Evolutionary conservation across 2,329 filamentous ascomycete species (phyloP).

Genomic region (Didymella glomerata): DNA sequence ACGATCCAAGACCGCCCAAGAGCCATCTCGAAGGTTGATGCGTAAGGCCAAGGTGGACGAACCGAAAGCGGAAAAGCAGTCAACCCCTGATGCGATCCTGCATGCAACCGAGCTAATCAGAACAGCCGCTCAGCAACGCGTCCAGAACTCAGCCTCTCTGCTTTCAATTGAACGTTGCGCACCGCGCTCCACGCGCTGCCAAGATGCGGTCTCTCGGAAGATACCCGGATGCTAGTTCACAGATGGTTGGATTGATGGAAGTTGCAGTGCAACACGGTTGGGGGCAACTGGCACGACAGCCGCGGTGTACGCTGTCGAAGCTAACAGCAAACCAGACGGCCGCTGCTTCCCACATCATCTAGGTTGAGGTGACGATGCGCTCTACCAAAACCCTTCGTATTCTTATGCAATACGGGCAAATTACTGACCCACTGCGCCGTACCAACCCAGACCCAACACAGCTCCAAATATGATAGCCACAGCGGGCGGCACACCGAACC

Average conservation of each 20-base stretch:
- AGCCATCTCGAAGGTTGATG: slow-evolving; percentile 6
- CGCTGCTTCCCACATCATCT: background rate
- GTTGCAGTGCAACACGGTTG: background rate
- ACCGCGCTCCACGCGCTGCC: slow-evolving; percentile 10
- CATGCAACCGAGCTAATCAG: slow-evolving; percentile 10
- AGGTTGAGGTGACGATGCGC: background rate
- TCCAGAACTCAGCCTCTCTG: slow-evolving; percentile 8
- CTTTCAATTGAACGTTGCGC: slow-evolving; percentile 12
- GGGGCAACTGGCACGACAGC: background rate
- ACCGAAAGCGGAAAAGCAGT: slow-evolving; percentile 13
- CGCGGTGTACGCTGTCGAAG: background rate
- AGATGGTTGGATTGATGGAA: background rate
- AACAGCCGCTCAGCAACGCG: background rate
- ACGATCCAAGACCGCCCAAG: slow-evolving; percentile 10
- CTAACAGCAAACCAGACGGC: background rate
- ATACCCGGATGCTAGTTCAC: background rate
- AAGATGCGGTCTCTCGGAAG: slow-evolving; percentile 1
- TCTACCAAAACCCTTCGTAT: background rate
- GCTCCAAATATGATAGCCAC: slow-evolving; percentile 53
- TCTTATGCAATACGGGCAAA: background rate
- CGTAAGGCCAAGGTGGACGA: slow-evolving; percentile 5
- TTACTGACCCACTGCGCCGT: slow-evolving; percentile 46
- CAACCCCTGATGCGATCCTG: slow-evolving; percentile 12
- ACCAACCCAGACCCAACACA: slow-evolving; percentile 52
- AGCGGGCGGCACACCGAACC: slow-evolving; percentile 53